A percentile compares a stretch with the other conserved stretches of the same genome.
Conservation (phyloP, 805 yeast genomes). For the Kluyveromyces aestuarii region DNA sequence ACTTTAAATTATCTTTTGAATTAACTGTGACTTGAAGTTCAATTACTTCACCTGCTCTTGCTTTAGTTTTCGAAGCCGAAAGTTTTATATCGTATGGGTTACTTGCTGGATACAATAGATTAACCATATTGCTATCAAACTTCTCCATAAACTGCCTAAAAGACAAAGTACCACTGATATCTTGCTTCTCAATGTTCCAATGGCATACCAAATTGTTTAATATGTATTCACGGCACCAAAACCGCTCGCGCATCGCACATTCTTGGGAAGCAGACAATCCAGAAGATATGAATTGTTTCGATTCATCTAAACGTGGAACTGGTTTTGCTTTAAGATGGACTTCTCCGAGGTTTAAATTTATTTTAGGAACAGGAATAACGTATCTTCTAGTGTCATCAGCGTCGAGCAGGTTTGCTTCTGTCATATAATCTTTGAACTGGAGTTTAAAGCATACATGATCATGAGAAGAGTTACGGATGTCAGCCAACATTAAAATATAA, state of each 20-base stretch:
- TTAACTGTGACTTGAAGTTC: constrained; percentile 7
- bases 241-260: constrained; percentile 46
- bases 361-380: constrained; percentile 60
- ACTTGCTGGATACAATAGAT: constrained; percentile 15
- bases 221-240: constrained; percentile 74
- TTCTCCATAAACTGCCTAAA: constrained; percentile 21
- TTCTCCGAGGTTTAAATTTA: constrained; percentile 34
- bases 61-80: constrained; percentile 3
- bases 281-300: constrained; percentile 52
- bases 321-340: constrained; percentile 27
- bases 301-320: constrained; percentile 61
- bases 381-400: constrained; percentile 47
- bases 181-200: constrained; percentile 39
- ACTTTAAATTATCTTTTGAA: not conserved
- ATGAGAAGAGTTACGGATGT: constrained; percentile 75
- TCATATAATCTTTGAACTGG: constrained; percentile 24
- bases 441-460: constrained; percentile 37
- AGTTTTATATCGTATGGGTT: constrained; percentile 13
- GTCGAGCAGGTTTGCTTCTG: constrained; percentile 25
- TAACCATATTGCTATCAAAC: constrained; percentile 17
- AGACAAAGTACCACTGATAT: constrained; percentile 14
- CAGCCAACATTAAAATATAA: constrained; percentile 59
- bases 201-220: constrained; percentile 49
- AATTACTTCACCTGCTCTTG: constrained; percentile 10
- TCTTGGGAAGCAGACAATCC: constrained; percentile 49